Evolutionary conservation across 1,284 basidiomycete genomes (phyloP).

Genomic region (Irpex sp.): DNA sequence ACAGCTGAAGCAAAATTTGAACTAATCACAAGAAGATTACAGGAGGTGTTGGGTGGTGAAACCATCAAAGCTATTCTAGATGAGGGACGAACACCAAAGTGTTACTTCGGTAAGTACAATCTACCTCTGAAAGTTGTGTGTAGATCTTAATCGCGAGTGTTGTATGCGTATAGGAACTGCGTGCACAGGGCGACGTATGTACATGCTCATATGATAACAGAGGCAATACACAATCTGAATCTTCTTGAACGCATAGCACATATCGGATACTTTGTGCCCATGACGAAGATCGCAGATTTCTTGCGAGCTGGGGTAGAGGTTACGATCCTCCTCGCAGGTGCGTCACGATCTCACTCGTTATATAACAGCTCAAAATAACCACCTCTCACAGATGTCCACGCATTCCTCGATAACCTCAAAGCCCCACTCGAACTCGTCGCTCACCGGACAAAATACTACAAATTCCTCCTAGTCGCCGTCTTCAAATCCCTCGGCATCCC

Average conservation of each 20-base stretch:
- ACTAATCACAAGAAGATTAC: slow-evolving; percentile 88
- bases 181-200: slow-evolving; percentile 93
- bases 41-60: slow-evolving; percentile 92
- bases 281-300: slow-evolving; percentile 98
- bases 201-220: too few relatives aligned
- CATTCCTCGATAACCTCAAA: slow-evolving; percentile 98
- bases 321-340: slow-evolving; percentile 91
- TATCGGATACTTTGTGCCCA: slow-evolving; percentile 96
- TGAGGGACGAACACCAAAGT: slow-evolving; percentile 82
- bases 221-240: too few relatives aligned
- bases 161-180: slow-evolving; percentile 76
- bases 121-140: neutral
- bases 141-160: neutral
- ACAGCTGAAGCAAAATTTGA: slow-evolving; percentile 76
- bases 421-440: slow-evolving; percentile 95
- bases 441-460: slow-evolving; percentile 93
- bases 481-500: slow-evolving; percentile 94
- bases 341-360: slow-evolving; percentile 25
- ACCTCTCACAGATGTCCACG: slow-evolving; percentile 84
- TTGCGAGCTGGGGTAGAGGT: slow-evolving; percentile 92
- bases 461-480: slow-evolving; percentile 84
- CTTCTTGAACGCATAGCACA: slow-evolving; percentile 69
- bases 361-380: neutral
- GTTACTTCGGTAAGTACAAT: slow-evolving; percentile 85
- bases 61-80: slow-evolving; percentile 85